Conservation (phyloP, 2,329 filamentous ascomycete genomes). For the Aspergillus sp. region DNA sequence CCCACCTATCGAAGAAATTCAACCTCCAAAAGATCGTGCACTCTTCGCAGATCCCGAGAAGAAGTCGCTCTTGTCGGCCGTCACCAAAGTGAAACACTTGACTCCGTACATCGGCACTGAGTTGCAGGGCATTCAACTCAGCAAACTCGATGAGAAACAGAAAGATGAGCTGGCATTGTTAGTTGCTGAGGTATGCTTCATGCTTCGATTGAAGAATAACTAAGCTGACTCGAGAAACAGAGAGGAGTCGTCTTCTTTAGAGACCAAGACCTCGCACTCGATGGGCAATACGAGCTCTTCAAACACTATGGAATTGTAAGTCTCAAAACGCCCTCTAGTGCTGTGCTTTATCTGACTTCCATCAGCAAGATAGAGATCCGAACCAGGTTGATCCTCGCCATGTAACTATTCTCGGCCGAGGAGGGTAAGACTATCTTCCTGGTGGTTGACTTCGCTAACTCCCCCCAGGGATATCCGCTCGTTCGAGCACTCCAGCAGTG, state of each 20-base stretch:
- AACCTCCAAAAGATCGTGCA: slow-evolving; percentile 1
- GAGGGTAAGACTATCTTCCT: background rate
- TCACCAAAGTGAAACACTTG: slow-evolving; percentile 1
- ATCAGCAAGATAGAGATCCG: slow-evolving; percentile 3
- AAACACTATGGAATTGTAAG: slow-evolving; percentile 6
- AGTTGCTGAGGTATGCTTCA: background rate
- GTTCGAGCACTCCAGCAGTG: background rate
- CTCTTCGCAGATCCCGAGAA: slow-evolving; percentile 1
- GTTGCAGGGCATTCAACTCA: slow-evolving; percentile 1
- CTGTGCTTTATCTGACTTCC: background rate
- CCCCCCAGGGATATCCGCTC: slow-evolving; percentile 2
- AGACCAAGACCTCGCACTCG: background rate
- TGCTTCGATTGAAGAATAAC: background rate
- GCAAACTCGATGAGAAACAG: background rate
- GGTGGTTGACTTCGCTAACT: background rate
- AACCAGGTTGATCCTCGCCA: slow-evolving; percentile 6
- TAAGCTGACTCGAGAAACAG: background rate
- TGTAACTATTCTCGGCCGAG: slow-evolving; percentile 5
- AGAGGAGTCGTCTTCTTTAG: slow-evolving; percentile 4
- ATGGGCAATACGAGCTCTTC: background rate
- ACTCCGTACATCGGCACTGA: slow-evolving; percentile 3
- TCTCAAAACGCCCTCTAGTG: background rate
- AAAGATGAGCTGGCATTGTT: slow-evolving; percentile 1
- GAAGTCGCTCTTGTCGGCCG: slow-evolving; percentile 4
- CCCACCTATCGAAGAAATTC: background rate